Base-by-base conservation (phyloP, 257 asterid genomes). In the Ilex asprella region DNA sequence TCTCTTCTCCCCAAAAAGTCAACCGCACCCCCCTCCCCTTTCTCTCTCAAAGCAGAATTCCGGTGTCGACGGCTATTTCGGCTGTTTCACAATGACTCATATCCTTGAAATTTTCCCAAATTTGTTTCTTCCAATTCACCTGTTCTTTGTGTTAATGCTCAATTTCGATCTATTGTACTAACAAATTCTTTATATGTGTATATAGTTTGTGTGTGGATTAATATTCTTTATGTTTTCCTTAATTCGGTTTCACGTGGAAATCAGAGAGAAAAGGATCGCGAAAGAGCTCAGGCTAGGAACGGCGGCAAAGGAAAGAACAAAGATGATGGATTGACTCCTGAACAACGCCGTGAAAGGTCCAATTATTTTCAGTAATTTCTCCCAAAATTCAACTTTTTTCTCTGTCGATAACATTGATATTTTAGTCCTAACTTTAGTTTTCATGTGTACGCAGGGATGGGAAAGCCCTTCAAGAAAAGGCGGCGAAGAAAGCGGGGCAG, bases 301-400 rank as follows among this genome's bases (percentile, higher is more conserved):
- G 57, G 57, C 15, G 57, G 57, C 27, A 53, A 53, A 53, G 27
- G 57, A 15, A 53, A 53, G 57, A 14, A 8, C 57, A 53, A 53
- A 53, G 57, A 53, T 14, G 30, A 53, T 53, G 57, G 57, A 16
- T 53, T 53, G 57, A 53, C 57, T 27, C 30, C 57, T 2, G 30
- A 53, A 53, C 57, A 53, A 53, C 57, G 57, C 27, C 30, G 57
- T 53, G 57, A 53, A 53, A 53, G 52, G 52, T 46, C n/a, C 52
- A 2, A 10, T 14, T 46, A 4, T 46, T 46, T 4, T 46, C n/a
- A 10, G 41, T 35, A 35, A 3, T 35, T 35, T 35, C 7, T 35
- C 7, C 41, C 5, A 3, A 35, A 35, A 3, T 35, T 35, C 8
- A 35, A 35, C 41, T 35, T 35, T 3, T 35, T 35, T 35, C 5